Base-by-base conservation (phyloP, 1,284 basidiomycete species). In the Fistulina hepatica region DNA sequence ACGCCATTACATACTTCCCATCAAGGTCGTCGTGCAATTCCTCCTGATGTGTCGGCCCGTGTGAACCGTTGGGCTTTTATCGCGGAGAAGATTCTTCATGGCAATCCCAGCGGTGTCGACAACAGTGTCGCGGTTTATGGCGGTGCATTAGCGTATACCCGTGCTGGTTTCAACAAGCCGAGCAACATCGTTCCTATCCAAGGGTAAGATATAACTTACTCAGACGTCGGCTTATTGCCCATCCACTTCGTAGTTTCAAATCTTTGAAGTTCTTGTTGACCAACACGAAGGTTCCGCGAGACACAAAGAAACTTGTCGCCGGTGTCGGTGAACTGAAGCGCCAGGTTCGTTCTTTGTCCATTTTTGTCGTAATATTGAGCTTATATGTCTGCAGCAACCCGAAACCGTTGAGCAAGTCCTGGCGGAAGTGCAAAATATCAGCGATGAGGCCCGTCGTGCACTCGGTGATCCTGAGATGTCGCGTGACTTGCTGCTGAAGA, bases 21-120 rank as follows among this genome's bases (percentile, higher is more conserved):
- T 45, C 60, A 71, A 46, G 81, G 79, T 33, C 71, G 79, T 22
- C 68, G 73, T 21, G 75, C 76, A 23, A 68, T 86, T 47, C 62
- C 75, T 6, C 59, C 62, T 28, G 57, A 62, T 23, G 61, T 69
- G 20, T 83, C 89, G 4, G 78, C 89, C 47, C 68, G 81, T 47
- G 77, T 93, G 47, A 97, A 99, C 59, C 68, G 71, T 33, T 97
- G 92, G 81, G 91, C 95, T 13, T 98, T 97, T 61, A 65, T 97
- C 34, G 75, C 84, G 5, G 95, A 99, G 63, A 97, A 97, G 60
- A 86, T 99, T 24, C 65, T 97, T 36, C 95, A 99, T 56, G 95
- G 95, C 3, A 98, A 91, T 52, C 95, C 95, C 1, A 94, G 89
- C 42, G 95, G 95, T 15, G 88, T 99, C 22, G 95, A 99, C 59